Conservation (phyloP, 2,329 filamentous ascomycete genomes). For the Samsoniella hepiali region DNA sequence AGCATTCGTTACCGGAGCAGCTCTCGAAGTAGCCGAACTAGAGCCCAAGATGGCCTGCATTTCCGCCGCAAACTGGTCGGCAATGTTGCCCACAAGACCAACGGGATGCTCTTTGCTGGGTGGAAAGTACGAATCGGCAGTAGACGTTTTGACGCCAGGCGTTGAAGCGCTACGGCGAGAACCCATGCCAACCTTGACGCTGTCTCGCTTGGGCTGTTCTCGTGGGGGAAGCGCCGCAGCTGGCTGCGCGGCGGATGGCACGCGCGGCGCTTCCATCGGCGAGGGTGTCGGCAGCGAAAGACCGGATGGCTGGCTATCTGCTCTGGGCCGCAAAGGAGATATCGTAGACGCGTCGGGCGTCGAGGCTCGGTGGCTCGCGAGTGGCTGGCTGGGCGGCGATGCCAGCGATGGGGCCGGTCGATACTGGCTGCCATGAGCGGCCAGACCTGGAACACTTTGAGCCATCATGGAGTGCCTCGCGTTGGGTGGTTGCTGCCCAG, state of each 20-base stretch:
- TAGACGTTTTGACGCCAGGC: neutral
- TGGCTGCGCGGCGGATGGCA: neutral
- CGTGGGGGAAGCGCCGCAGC: neutral
- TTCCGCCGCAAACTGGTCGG: conserved; percentile 1
- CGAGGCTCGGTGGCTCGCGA: neutral
- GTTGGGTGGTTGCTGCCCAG: neutral
- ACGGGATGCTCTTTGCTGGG: neutral
- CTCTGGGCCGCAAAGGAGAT: conserved; percentile 1
- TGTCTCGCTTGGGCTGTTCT: neutral
- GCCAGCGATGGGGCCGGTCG: neutral
- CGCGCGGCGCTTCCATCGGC: neutral
- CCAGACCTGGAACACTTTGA: neutral
- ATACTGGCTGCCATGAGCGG: neutral
- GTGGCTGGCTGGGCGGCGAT: neutral
- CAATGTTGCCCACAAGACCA: neutral
- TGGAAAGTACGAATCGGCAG: conserved; percentile 1
- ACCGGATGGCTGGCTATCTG: neutral
- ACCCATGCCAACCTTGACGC: neutral
- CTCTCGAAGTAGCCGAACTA: neutral
- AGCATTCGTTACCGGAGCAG: neutral
- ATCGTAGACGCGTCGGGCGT: neutral
- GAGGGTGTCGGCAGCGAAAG: neutral
- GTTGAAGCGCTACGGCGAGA: neutral
- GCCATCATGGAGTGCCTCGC: neutral
- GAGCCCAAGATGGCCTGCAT: neutral